Evolutionary conservation across 2,329 filamentous ascomycete species (phyloP).

Genomic region (Diaporthe sp.): DNA sequence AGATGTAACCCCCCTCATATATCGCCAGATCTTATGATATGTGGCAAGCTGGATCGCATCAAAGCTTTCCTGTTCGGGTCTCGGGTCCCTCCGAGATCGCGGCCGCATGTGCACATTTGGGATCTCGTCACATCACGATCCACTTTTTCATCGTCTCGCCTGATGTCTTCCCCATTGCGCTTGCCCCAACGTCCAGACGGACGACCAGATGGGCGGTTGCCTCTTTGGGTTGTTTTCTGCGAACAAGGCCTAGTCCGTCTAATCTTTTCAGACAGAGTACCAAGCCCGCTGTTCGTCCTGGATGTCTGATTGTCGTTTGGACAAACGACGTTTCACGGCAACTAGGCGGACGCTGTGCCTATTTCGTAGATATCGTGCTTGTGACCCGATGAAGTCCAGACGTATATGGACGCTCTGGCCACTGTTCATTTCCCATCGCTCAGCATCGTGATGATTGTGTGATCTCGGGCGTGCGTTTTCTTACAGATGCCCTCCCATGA

Average conservation of each 20-base stretch:
- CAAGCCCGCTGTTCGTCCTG: slow-evolving; percentile 25
- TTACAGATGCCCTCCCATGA: background rate
- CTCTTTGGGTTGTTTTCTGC: slow-evolving; percentile 23
- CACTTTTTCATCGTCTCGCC: slow-evolving; percentile 15
- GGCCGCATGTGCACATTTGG: background rate
- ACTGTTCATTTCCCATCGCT: background rate
- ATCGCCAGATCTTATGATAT: background rate
- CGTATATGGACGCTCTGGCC: background rate
- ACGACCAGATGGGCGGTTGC: background rate
- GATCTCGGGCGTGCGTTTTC: background rate
- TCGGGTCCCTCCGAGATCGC: background rate
- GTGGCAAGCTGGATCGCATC: background rate
- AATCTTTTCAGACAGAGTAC: slow-evolving; percentile 10
- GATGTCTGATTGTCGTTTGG: slow-evolving; percentile 25
- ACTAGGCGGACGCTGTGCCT: background rate
- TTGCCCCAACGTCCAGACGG: slow-evolving; percentile 19
- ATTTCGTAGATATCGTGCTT: background rate
- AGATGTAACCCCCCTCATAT: too few species aligned
- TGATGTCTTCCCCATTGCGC: background rate
- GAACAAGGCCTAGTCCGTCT: slow-evolving; percentile 14
- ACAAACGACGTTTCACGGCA: slow-evolving; percentile 24
- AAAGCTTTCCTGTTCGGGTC: background rate
- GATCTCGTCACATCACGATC: slow-evolving; percentile 9
- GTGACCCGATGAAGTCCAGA: background rate
- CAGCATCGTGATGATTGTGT: background rate